A percentile compares a stretch with the other conserved stretches of the same genome.
Conservation (phyloP, 1,284 basidiomycete species). For the Thecaphora thlaspeos region DNA sequence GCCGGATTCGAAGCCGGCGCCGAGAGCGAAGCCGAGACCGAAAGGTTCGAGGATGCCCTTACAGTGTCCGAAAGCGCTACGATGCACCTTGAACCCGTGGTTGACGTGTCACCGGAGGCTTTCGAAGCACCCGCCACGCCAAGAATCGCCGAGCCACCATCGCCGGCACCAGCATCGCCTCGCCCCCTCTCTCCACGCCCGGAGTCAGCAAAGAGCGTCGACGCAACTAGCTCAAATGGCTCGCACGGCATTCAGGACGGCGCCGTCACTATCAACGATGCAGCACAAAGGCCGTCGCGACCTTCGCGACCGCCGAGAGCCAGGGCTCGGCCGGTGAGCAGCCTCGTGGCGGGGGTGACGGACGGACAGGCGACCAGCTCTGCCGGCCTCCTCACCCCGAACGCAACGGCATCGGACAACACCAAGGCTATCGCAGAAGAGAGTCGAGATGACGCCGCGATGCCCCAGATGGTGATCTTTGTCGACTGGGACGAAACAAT, state of each 20-base stretch:
- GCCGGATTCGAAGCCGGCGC: background rate
- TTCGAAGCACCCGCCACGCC: background rate
- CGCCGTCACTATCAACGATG: background rate
- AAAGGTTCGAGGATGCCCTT: background rate
- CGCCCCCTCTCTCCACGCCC: no score
- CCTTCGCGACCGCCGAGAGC: background rate
- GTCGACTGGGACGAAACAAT: constrained; percentile 57
- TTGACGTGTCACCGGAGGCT: background rate
- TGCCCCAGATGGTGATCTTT: constrained; percentile 25
- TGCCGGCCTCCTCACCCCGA: no score
- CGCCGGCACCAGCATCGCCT: no score
- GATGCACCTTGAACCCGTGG: background rate
- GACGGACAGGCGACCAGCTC: background rate
- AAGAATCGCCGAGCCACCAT: background rate
- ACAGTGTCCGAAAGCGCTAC: background rate
- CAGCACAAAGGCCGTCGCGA: background rate
- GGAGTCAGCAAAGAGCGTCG: no score
- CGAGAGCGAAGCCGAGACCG: background rate
- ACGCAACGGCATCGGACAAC: background rate
- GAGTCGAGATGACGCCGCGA: no score
- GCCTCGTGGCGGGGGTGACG: background rate
- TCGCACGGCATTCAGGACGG: background rate
- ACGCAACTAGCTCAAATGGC: background rate
- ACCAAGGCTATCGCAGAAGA: background rate
- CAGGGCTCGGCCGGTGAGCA: background rate